Percentiles rank a stretch among this genome's conserved stretches.
These are phyloP conservation scores for Calocybe gangraenosa DNA, from an alignment of 768 basidiomycete genomes.

Conservation along the genomic window DNA sequence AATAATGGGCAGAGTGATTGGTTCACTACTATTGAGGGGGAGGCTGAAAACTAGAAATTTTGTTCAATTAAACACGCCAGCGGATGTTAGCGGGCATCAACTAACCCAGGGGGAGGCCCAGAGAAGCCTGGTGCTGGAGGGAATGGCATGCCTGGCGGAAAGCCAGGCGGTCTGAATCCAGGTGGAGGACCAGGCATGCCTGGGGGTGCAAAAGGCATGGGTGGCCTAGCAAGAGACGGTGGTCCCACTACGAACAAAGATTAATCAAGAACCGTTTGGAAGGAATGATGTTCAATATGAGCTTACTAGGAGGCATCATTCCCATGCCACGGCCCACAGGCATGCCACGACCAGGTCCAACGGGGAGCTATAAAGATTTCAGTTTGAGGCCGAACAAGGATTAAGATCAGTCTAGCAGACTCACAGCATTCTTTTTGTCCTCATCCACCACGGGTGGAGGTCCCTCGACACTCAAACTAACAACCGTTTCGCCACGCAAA, in stretches of 20 bases:
- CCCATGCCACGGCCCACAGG: conserved; percentile 97
- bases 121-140: conserved; percentile 78
- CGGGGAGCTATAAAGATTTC: conserved; percentile 54
- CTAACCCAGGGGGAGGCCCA: conserved; percentile 83
- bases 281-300: background rate
- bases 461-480: conserved; percentile 92
- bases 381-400: background rate
- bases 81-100: background rate
- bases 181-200: conserved; percentile 87
- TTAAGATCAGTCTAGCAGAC: conserved; percentile 20
- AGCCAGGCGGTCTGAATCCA: conserved; percentile 80
- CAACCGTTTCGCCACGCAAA: conserved; percentile 92
- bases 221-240: conserved; percentile 62
- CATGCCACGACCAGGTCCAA: conserved; percentile 91
- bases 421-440: conserved; percentile 78
- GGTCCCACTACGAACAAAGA: conserved; percentile 44
- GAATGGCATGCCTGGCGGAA: conserved; percentile 79
- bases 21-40: conserved; percentile 35
- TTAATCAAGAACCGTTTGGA: conserved; percentile 15
- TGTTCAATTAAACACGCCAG: background rate
- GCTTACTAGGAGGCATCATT: conserved; percentile 81
- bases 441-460: conserved; percentile 90
- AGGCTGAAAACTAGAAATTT: conserved; percentile 43
- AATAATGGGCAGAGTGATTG: background rate
- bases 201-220: conserved; percentile 63